Conservation (phyloP, 345 rosid species). For the Limnanthes douglasii region DNA sequence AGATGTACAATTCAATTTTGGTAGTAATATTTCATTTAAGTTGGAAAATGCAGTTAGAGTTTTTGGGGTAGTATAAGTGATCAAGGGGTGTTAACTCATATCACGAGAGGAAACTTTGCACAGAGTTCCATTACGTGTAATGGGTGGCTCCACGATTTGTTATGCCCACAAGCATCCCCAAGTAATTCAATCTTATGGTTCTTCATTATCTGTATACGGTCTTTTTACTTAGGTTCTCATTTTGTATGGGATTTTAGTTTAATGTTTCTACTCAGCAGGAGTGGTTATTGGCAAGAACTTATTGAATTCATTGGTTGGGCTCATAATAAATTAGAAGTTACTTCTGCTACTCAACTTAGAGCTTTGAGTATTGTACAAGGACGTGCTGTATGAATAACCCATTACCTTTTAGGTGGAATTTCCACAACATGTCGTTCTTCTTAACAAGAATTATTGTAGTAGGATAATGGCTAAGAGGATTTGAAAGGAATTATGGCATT, state of each 20-base stretch:
- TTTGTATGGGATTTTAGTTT: not conserved
- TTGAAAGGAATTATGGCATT: not conserved
- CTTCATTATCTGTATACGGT: too few relatives aligned
- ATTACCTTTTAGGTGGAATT: too few relatives aligned
- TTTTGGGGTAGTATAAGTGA: conserved; percentile 7
- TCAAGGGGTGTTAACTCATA: conserved; percentile 2
- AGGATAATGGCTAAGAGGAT: not conserved
- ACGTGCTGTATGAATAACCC: not conserved
- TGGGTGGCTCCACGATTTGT: not conserved
- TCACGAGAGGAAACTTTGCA: not conserved
- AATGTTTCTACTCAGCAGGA: not conserved
- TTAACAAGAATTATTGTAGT: not conserved
- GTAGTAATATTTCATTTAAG: conserved; percentile 1
- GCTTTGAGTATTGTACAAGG: not conserved
- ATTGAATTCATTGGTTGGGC: not conserved
- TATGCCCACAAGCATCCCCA: too few relatives aligned
- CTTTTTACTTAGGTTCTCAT: too few relatives aligned
- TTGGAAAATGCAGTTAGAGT: conserved; percentile 4
- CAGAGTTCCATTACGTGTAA: not conserved
- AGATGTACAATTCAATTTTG: not conserved
- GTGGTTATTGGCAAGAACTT: conserved; percentile 1
- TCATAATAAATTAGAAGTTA: not conserved
- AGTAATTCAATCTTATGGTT: too few relatives aligned
- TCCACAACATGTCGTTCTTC: not conserved
- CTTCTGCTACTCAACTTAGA: not conserved